Conservation (phyloP, 148 eudicot species). For the Dysphania ambrosioides region DNA sequence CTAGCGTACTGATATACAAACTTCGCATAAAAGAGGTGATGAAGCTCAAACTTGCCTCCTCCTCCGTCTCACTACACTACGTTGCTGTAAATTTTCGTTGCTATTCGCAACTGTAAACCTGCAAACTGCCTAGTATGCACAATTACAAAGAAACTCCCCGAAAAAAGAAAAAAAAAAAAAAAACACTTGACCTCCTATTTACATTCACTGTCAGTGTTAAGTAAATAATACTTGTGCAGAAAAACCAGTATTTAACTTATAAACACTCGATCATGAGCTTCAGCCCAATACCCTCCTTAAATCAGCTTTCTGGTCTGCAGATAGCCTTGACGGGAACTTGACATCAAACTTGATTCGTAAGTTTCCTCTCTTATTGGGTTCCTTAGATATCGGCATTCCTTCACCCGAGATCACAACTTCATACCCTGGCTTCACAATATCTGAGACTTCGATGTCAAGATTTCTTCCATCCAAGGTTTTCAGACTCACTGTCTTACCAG, state of each 20-base stretch:
- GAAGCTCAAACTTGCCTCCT: slow-evolving; percentile 11
- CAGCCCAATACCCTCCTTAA: slow-evolving; percentile 50
- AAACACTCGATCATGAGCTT: slow-evolving; percentile 8
- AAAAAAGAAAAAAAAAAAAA: neutral
- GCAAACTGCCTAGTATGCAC: slow-evolving; percentile 57
- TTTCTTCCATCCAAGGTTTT: slow-evolving; percentile 60
- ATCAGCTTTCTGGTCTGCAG: slow-evolving; percentile 55
- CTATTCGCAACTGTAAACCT: slow-evolving; percentile 28
- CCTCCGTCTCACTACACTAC: slow-evolving; percentile 24
- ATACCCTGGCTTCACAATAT: slow-evolving; percentile 59
- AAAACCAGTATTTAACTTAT: neutral
- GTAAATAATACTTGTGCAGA: neutral
- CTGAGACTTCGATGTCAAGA: slow-evolving; percentile 39
- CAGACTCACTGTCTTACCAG: slow-evolving; percentile 56
- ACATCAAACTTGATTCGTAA: slow-evolving; percentile 61
- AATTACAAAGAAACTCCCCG: slow-evolving; percentile 13
- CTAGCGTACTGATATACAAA: slow-evolving; percentile 27
- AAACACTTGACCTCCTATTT: slow-evolving; percentile 31
- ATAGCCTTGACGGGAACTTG: slow-evolving; percentile 64
- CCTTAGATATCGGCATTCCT: slow-evolving; percentile 82
- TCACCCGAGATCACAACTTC: slow-evolving; percentile 51
- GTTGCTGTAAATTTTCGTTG: slow-evolving; percentile 15
- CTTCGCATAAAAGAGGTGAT: slow-evolving; percentile 26
- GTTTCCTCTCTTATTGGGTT: slow-evolving; percentile 62
- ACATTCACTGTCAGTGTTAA: slow-evolving; percentile 25